Conservation (phyloP, 805 yeast genomes). For the Ogataea glucozyma region DNA sequence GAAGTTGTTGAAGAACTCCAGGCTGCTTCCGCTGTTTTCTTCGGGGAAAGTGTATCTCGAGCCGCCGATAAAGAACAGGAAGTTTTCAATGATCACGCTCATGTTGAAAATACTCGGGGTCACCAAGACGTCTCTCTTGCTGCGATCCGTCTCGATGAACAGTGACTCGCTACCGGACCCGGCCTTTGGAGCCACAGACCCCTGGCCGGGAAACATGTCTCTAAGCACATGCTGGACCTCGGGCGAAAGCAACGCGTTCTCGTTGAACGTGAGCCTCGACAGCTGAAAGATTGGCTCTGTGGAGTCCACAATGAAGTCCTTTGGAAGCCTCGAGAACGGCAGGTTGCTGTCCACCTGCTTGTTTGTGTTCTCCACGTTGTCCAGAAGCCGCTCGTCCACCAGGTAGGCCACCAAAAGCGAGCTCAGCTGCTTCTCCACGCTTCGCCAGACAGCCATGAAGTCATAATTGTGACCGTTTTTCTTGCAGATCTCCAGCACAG, state of each 20-base stretch:
- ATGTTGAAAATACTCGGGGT: conserved; percentile 76
- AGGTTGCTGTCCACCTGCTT: conserved; percentile 14
- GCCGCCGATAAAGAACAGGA: conserved; percentile 66
- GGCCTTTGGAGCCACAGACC: conserved; percentile 31
- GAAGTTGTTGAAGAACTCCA: conserved; percentile 58
- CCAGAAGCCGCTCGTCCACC: conserved; percentile 34
- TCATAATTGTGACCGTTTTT: conserved; percentile 25
- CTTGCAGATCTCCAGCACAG: conserved; percentile 57
- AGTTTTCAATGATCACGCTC: conserved; percentile 73
- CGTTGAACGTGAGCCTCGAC: conserved; percentile 33
- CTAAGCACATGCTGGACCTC: conserved; percentile 49
- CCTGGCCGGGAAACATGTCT: conserved; percentile 67
- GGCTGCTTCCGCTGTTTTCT: conserved; percentile 24
- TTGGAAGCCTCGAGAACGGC: conserved; percentile 28
- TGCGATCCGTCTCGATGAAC: conserved; percentile 60
- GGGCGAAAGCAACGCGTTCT: conserved; percentile 29
- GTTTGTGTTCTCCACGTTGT: conserved; percentile 24
- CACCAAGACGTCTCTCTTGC: conserved; percentile 61
- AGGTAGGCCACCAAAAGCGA: conserved; percentile 41
- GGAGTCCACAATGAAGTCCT: conserved; percentile 22
- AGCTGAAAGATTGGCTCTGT: conserved; percentile 38
- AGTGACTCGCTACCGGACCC: conserved; percentile 34
- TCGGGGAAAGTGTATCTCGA: conserved; percentile 44
- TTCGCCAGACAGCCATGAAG: conserved; percentile 42
- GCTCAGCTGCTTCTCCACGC: conserved; percentile 43